Evolutionary conservation across 345 rosid genomes (phyloP).

Genomic region (Psidium friedrichsthalianum): DNA sequence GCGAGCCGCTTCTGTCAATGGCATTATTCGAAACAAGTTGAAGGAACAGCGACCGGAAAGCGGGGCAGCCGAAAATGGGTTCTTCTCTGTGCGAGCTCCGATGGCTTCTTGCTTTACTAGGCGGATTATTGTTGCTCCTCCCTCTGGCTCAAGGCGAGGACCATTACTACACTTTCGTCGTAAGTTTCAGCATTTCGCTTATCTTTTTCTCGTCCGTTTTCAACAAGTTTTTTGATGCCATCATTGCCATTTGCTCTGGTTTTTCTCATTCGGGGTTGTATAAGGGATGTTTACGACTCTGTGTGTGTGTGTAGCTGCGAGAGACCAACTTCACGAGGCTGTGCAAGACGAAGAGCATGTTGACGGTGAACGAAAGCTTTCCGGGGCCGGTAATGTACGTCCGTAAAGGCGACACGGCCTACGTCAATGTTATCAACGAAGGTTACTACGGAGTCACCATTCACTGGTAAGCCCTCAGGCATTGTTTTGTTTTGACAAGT

Average conservation of each 20-base stretch:
- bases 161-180: slow-evolving; percentile 1
- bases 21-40: neutral
- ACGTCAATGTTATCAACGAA: slow-evolving; percentile 14
- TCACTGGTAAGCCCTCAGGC: slow-evolving; percentile 13
- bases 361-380: slow-evolving; percentile 13
- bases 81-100: neutral
- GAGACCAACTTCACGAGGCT: slow-evolving; percentile 14
- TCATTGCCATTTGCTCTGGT: neutral
- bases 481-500: neutral
- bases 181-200: neutral
- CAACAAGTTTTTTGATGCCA: neutral
- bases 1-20: neutral
- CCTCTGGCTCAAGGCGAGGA: neutral
- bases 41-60: neutral
- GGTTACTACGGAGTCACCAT: slow-evolving; percentile 16
- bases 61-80: neutral
- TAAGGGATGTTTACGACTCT: neutral
- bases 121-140: neutral
- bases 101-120: neutral
- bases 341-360: slow-evolving; percentile 12
- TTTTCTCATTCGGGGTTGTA: neutral
- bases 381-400: slow-evolving; percentile 16
- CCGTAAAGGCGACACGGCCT: slow-evolving; percentile 15
- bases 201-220: neutral
- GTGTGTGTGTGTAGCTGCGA: slow-evolving; percentile 2